Percentiles rank a stretch among this genome's conserved stretches.
Evolutionary conservation across 78 protist species (phyloP).

Genomic region (Dictyostelium brefeldianum): DNA sequence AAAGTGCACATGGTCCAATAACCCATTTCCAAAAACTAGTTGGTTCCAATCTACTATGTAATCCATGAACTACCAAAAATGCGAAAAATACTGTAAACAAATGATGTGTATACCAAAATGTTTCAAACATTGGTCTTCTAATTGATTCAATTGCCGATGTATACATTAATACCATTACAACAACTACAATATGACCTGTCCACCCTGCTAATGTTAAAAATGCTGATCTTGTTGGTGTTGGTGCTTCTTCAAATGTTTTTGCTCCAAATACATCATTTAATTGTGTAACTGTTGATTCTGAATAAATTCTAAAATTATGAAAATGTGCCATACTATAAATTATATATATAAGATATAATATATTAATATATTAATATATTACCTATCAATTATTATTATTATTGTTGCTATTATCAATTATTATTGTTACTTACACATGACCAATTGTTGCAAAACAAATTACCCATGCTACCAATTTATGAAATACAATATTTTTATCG

Average conservation of each 20-base stretch:
- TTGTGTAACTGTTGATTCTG: background rate
- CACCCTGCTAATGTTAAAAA: slow-evolving; percentile 71
- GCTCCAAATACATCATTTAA: background rate
- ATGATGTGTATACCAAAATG: slow-evolving; percentile 96
- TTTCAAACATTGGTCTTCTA: slow-evolving; percentile 89
- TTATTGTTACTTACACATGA: slow-evolving; percentile 60
- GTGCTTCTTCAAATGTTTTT: background rate
- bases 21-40: slow-evolving; percentile 91
- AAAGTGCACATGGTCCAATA: slow-evolving; percentile 86
- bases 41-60: slow-evolving; percentile 49
- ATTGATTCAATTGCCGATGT: slow-evolving; percentile 81
- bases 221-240: background rate
- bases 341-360: background rate
- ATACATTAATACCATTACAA: slow-evolving; percentile 92
- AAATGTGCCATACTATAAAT: slow-evolving; percentile 77
- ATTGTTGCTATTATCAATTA: background rate
- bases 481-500: slow-evolving; percentile 91
- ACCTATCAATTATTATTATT: too few relatives aligned
- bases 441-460: slow-evolving; percentile 72
- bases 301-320: slow-evolving; percentile 1
- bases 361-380: background rate
- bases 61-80: slow-evolving; percentile 90
- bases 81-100: slow-evolving; percentile 90
- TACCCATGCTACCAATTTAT: slow-evolving; percentile 82
- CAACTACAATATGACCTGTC: slow-evolving; percentile 84